Base-by-base conservation (phyloP, 208 protist species). In the Trypanosoma grayi region DNA sequence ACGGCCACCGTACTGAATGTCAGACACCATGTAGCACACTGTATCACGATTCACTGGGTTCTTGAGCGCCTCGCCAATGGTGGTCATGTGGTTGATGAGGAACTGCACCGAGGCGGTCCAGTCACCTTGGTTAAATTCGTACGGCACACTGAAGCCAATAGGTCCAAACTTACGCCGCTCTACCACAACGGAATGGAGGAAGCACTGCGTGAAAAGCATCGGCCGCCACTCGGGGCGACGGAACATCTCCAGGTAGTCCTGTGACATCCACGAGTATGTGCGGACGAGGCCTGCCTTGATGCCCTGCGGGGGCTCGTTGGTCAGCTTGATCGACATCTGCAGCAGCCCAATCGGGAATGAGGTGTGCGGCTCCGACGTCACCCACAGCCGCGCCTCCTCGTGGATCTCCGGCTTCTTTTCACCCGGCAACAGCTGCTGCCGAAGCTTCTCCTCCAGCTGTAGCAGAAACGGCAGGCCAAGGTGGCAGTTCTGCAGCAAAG, bases 81-180 rank as follows among this genome's bases (percentile, higher is more conserved):
- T 94, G 9, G 94, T 95, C 76, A 99, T 92, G 85, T 99, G 97
- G 69, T 98, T 99, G 77, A 98, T 97, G 25, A 99, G 73, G 83
- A 99, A 99, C 72, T 93, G 77, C 60, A 99, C 81, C 66, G 68
- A 98, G 46, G 90, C 90, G n/a, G 85, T 93, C 87, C 90, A 96
- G 79, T 99, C 98, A 51, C 91, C 90, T 67, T 98, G 93, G 74
- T 99, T 98, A 79, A 99, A 99, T 81, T 99, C 98, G 80, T 99
- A 99, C 28, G 96, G 96, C 24, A 99, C 97, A 71, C 93, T 97
- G 89, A 98, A 99, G 18, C 98, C 98, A 62, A 99, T 93, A n/a
- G 98, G 94, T 27, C 98, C 97, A 69, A 99, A 99, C 83, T 99
- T 99, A 60, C 96, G 87, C 27, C 98, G 86, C 83, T 99, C 97